Conservation (phyloP, 768 basidiomycete species). For the Tylopilus sp. region DNA sequence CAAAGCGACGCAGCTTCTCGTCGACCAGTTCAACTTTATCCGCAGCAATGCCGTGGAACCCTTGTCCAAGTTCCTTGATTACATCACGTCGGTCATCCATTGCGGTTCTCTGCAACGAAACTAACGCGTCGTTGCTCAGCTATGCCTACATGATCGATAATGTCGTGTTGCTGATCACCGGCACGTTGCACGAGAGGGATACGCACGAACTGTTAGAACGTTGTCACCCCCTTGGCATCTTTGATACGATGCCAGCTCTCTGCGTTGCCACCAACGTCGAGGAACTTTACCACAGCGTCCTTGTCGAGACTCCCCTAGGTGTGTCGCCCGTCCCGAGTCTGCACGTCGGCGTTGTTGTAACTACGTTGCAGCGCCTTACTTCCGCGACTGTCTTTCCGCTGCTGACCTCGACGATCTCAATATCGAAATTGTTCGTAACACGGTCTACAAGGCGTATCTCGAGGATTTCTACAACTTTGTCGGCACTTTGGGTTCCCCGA, state of each 20-base stretch:
- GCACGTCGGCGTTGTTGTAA: not conserved
- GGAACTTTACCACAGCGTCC: conserved; percentile 93
- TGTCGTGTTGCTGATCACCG: conserved; percentile 94
- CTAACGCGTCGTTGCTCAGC: conserved; percentile 38
- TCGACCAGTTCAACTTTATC: conserved; percentile 96
- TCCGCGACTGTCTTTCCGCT: conserved; percentile 92
- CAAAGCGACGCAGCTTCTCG: conserved; percentile 91
- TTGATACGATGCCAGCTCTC: conserved; percentile 98
- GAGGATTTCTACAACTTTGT: conserved; percentile 94
- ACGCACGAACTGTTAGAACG: conserved; percentile 95
- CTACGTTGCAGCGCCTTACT: conserved; percentile 73
- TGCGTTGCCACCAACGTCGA: conserved; percentile 99
- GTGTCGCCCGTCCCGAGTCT: conserved; percentile 23
- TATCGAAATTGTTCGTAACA: conserved; percentile 99
- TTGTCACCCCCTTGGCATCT: conserved; percentile 95
- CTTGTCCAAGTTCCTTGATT: conserved; percentile 90
- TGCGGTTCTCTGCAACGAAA: not conserved
- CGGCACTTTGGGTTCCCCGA: conserved; percentile 75
- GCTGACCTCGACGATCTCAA: conserved; percentile 97
- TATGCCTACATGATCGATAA: conserved; percentile 99
- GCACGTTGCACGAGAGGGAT: conserved; percentile 94
- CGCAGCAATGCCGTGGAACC: conserved; percentile 89
- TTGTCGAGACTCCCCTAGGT: conserved; percentile 98
- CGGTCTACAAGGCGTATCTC: conserved; percentile 97
- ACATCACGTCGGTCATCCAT: conserved; percentile 78